Evolutionary conservation across 2,329 filamentous ascomycete genomes (phyloP), one percentile per base, ranked within the genome.

Genomic region (Xylariaceae sp.): DNA sequence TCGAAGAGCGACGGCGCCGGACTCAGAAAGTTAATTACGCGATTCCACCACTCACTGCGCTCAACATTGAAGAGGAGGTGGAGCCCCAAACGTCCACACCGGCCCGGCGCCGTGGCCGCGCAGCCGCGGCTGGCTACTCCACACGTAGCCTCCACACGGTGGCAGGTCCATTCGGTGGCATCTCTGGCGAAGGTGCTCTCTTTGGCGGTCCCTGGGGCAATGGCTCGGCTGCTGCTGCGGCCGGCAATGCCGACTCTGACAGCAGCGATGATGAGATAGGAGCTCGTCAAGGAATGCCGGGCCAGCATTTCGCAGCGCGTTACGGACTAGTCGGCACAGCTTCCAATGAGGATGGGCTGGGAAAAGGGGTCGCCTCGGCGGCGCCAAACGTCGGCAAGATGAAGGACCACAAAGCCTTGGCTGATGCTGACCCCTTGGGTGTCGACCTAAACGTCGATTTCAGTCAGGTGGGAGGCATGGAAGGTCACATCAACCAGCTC

Each of bases 401-500:
- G 50, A 95, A 93, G 63, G 89, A 94, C 54, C 84, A 82, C 52
- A 93, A 94, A 56, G 80, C 86, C 4, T 72, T 95, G 30, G 90
- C 90, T 15, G 92, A 98, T 63, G 86, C 89, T 3, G 92, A 96
- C 54, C 92, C 92, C 28, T 72, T 98, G 3, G 92, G 92, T 8
- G 88, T 98, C 21, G 89, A 96, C 53, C 67, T 90, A 53, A 90
- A 78, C 51, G 87, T 98, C 41, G 89, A 89, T 53, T 95, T 98
- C 56, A 90, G 85, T 57, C 86, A 89, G 45, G 89, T 98, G 36
- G 92, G 92, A 52, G 92, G 92, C 25, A 65, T 98, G 28, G 80
- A 94, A 55, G 82, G 86, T 22, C 90, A 96, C 55, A 95, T 98
- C 54, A 88, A 95, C 55, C 87, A 95, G 58, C 70, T 98, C 42